A percentile compares a stretch with the other conserved stretches of the same genome.
phyloP scores from a whole-genome alignment of 768 basidiomycete genomes.

The Podaxis sp. region DNA sequence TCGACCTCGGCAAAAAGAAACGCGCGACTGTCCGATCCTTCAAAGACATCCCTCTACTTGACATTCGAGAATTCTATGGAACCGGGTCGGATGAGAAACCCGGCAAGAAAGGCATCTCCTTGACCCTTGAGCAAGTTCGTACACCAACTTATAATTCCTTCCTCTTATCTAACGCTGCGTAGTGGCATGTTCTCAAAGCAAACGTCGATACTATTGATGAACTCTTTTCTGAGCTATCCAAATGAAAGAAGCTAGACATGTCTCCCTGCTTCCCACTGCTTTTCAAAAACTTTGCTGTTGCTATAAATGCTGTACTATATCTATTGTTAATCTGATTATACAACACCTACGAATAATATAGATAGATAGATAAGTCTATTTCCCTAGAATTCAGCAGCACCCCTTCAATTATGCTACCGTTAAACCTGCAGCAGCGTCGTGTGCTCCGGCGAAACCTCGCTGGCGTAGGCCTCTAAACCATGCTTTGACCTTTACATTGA shows the following conservation, averaged over 20 bases:
- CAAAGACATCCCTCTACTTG: conserved; percentile 55
- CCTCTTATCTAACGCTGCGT: background rate
- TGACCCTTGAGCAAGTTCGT: conserved; percentile 62
- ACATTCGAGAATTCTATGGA: conserved; percentile 75
- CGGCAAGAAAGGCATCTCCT: conserved; percentile 78
- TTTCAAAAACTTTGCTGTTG: background rate
- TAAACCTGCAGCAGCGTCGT: conserved; percentile 71
- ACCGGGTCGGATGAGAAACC: conserved; percentile 59
- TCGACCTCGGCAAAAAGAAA: conserved; percentile 72
- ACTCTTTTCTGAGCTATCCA: conserved; percentile 35
- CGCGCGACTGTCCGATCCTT: conserved; percentile 53
- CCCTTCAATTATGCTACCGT: conserved; percentile 21
- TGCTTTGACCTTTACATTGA: conserved; percentile 48
- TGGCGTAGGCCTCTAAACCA: conserved; percentile 66
- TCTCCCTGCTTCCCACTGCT: background rate
- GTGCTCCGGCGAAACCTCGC: conserved; percentile 63
- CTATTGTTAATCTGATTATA: conserved; percentile 7
- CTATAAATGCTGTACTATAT: conserved; percentile 6
- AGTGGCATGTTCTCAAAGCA: conserved; percentile 61
- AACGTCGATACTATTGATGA: conserved; percentile 46
- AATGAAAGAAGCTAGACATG: conserved; percentile 24
- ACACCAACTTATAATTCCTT: background rate
- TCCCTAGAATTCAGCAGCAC: background rate
- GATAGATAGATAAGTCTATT: background rate
- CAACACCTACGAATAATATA: conserved; percentile 5